These are phyloP conservation scores for Kwoniella pini DNA, from an alignment of 768 basidiomycete genomes.

Conservation along the genomic window DNA sequence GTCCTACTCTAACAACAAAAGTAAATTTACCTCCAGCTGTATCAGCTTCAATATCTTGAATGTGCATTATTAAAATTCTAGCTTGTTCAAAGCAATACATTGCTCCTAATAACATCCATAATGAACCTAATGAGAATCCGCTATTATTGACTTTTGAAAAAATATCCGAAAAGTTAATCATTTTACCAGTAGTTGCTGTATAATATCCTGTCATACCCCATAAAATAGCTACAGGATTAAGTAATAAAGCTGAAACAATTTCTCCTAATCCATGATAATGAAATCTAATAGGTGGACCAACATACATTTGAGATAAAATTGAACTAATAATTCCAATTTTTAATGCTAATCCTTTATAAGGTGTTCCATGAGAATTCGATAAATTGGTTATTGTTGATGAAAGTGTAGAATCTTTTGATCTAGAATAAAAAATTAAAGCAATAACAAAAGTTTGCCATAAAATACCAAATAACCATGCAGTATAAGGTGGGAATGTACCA, in stretches of 20 bases:
- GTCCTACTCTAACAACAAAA: slow-evolving; percentile 24
- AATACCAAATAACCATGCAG: slow-evolving; percentile 16
- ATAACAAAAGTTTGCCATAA: slow-evolving; percentile 18
- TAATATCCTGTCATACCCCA: slow-evolving; percentile 37
- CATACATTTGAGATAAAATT: slow-evolving; percentile 31
- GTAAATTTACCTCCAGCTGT: slow-evolving; percentile 28
- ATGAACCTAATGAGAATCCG: slow-evolving; percentile 22
- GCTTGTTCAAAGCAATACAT: slow-evolving; percentile 36
- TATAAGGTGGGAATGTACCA: slow-evolving; percentile 35
- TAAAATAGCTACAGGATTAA: slow-evolving; percentile 25
- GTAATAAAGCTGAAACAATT: slow-evolving; percentile 26
- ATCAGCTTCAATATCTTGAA: slow-evolving; percentile 39
- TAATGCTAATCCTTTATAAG: slow-evolving; percentile 31
- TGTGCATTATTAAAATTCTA: slow-evolving; percentile 40
- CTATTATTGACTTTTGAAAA: background rate
- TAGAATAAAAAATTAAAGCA: slow-evolving; percentile 23
- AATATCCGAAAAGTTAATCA: slow-evolving; percentile 9
- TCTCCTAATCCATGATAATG: slow-evolving; percentile 38
- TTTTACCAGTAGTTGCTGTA: slow-evolving; percentile 24
- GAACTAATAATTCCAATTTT: slow-evolving; percentile 29
- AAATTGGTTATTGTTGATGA: background rate
- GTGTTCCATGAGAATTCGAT: slow-evolving; percentile 3
- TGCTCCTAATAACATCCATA: slow-evolving; percentile 25
- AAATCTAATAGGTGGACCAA: slow-evolving; percentile 33
- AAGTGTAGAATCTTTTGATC: slow-evolving; percentile 12